phyloP scores from a whole-genome alignment of 352 stramenopile genomes.

The Elongisporangium undulatum region DNA sequence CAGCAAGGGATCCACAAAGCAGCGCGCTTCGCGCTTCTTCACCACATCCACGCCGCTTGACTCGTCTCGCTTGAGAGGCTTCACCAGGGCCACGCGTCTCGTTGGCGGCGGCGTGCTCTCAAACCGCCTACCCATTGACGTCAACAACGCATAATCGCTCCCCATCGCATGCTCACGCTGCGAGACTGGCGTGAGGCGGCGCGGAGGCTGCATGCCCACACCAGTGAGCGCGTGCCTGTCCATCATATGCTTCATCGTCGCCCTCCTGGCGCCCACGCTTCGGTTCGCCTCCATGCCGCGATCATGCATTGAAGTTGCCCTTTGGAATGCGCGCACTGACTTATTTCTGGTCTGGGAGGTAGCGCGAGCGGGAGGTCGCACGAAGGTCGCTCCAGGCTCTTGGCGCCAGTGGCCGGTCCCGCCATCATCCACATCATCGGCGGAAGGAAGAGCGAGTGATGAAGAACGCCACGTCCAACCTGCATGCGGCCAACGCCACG shows the following conservation, averaged over 20 bases:
- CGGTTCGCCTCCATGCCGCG: neutral
- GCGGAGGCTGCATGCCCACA: neutral
- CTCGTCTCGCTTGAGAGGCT: neutral
- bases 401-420: conserved; percentile 5
- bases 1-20: neutral
- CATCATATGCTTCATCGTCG: neutral
- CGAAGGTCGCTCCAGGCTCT: conserved; percentile 15
- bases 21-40: neutral
- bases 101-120: neutral
- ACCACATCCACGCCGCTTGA: neutral
- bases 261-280: neutral
- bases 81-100: neutral
- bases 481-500: conserved; percentile 78
- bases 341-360: neutral
- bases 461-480: conserved; percentile 54
- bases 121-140: neutral
- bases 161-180: neutral
- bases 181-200: neutral
- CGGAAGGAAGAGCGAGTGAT: conserved; percentile 9
- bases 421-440: neutral
- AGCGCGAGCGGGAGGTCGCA: conserved; percentile 1
- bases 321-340: neutral
- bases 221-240: neutral
- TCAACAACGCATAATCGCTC: neutral
- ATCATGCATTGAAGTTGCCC: neutral